Evolutionary conservation across 2,329 filamentous ascomycete genomes (phyloP), one percentile per base, ranked within the genome.

Genomic region (Purpureocillium lavendulum): DNA sequence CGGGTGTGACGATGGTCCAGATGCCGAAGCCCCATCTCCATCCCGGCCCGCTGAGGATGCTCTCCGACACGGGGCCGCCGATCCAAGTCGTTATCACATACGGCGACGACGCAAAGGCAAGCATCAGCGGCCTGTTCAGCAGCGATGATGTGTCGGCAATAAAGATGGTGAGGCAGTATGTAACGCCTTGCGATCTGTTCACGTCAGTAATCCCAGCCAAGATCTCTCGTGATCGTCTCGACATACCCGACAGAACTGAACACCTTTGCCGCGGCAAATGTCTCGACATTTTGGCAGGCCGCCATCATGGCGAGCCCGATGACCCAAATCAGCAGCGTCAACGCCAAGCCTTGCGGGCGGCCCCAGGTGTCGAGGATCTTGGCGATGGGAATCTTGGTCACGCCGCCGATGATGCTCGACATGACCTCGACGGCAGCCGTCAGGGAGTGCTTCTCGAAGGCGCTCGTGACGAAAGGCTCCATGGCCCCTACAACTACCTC

Each of bases 11-110:
- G 49, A 86, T 80, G 41, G 73, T 66, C 59, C 77, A 84, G 44
- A 75, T 68, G 35, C 80, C 81, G 46, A 80, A 80, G 4, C 72
- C 80, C 82, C 81, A 86, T 40, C 80, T 69, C 73, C 75, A 85
- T 35, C 71, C 74, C 4, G 69, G 61, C n/a, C 69, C 59, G 7
- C 56, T 43, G 15, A 75, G 60, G 38, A 81, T 70, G 1, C 61
- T 58, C 10, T 74, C 62, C 0, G 73, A 71, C 37, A 80, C 71
- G 18, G 69, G 72, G 0, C 76, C 71, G 4, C 77, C 75, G n/a
- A 76, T 69, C 64, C 77, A 85, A 6, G 79, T 75, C 1, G 78
- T 82, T 40, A 77, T 68, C 44, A 86, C 71, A 53, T 80, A 82
- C 1, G 82, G 82, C 2, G 82, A 75, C 14, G 73, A 69, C 13